These are phyloP conservation scores for Neospora caninum DNA, from an alignment of 169 alveolate genomes.

Conservation along the genomic window DNA sequence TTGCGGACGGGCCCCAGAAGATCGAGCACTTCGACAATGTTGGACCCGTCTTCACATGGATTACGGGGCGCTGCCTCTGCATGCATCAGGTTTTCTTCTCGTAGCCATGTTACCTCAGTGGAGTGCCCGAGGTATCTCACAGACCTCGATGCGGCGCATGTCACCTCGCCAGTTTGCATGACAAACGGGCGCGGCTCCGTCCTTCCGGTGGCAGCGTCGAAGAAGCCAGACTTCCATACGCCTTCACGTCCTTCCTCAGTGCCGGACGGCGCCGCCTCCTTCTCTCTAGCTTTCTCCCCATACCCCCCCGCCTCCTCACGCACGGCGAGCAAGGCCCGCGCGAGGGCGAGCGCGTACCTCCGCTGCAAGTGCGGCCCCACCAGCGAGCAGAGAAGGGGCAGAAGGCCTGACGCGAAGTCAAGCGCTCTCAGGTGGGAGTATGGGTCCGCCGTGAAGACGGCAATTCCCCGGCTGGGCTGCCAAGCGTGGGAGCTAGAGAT, in stretches of 20 bases:
- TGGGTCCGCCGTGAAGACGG: not conserved
- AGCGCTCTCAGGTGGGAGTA: not conserved
- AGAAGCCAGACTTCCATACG: no score
- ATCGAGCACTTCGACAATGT: not conserved
- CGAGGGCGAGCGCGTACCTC: not conserved
- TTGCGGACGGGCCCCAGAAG: not conserved
- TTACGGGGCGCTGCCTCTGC: no score
- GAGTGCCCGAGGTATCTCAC: no score
- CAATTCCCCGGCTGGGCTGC: no score
- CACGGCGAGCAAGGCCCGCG: not conserved
- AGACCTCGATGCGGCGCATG: no score
- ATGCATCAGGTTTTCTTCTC: no score
- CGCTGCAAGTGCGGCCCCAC: conserved; percentile 10
- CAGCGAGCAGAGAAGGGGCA: not conserved
- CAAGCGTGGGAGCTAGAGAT: not conserved
- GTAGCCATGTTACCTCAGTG: no score
- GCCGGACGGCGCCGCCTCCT: no score
- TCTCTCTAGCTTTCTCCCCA: not conserved
- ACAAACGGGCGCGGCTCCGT: no score
- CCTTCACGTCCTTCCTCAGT: no score
- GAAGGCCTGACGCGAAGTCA: not conserved
- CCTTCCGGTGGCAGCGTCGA: no score
- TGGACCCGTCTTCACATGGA: not conserved
- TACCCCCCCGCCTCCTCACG: not conserved
- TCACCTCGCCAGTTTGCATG: no score